Base-by-base conservation (phyloP, 2,329 filamentous ascomycete genomes). In the Fusarium stilboides region DNA sequence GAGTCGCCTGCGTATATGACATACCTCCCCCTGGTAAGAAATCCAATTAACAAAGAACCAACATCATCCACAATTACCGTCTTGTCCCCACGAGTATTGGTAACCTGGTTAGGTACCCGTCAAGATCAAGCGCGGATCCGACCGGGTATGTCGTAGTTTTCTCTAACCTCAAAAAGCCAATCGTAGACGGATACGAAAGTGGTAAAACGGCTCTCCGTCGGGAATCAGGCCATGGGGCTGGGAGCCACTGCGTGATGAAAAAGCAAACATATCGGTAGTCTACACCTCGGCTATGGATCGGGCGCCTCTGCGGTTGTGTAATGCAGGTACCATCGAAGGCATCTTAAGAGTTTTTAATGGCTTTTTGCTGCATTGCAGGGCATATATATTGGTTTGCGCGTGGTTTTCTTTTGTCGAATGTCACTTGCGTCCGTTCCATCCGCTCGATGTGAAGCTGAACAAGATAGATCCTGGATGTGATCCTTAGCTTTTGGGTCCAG, bases 201-300 rank as follows among this genome's bases (percentile, higher is more conserved):
- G 15, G 14, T 22, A 24, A 42, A 20, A 22, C 33, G 28, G 36
- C 36, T 34, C 36, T 45, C 22, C 47, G 43, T 9, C 8, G 42
- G 51, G 26, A 34, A 70, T 72, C 70, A 72, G 63, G 37, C 55
- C 65, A 72, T 70, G 28, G 31, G 57, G 46, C 52, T 58, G 50
- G 37, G 37, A 64, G 65, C 62, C 65, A 68, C 65, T 37, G 50
- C 63, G 33, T 57, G 62, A 67, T 57, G 19, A 68, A 72, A 72
- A 72, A 72, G 70, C 69, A 72, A 72, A 12, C 19, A 57, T 34
- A 15, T 43, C 24, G 44, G 47, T 51, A 26, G 39, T 39, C 36
- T 26, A 45, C 57, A 36, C 24, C 45, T 50, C 51, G 22, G 57
- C 37, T 56, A 46, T 28, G 34, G 3, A 40, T 13, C n/a, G 20